Evolutionary conservation across 805 yeast species (phyloP).

Genomic region (Ogataea kodamae): DNA sequence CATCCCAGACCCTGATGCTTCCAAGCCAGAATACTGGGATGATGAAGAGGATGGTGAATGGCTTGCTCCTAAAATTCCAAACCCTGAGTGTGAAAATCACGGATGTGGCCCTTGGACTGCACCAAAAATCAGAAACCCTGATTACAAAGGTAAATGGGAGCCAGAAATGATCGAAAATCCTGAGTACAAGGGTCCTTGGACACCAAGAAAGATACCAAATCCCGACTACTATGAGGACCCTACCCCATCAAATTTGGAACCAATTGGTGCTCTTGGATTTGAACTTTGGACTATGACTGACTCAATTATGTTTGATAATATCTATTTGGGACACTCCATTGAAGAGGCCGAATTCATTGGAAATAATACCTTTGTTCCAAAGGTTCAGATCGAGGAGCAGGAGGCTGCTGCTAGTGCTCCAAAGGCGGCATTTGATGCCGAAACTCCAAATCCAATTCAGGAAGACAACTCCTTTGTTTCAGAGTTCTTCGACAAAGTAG

Average conservation of each 20-base stretch:
- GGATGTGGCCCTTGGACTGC: constrained; percentile 86
- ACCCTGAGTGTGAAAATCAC: constrained; percentile 65
- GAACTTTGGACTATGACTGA: constrained; percentile 87
- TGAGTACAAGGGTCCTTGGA: constrained; percentile 75
- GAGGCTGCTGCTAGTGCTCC: constrained; percentile 41
- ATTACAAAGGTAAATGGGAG: constrained; percentile 74
- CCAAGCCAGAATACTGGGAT: constrained; percentile 77
- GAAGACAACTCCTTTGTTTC: constrained; percentile 19
- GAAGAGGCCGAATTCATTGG: constrained; percentile 82
- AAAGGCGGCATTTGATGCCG: constrained; percentile 39
- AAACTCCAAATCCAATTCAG: constrained; percentile 28
- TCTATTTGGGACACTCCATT: constrained; percentile 82
- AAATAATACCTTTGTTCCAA: constrained; percentile 63
- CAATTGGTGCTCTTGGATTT: constrained; percentile 79
- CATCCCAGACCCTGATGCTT: constrained; percentile 66
- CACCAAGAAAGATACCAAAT: constrained; percentile 60
- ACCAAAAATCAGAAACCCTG: constrained; percentile 63
- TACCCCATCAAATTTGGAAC: constrained; percentile 57
- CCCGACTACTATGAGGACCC: constrained; percentile 63
- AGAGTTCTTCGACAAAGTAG: constrained; percentile 19
- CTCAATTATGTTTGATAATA: constrained; percentile 73
- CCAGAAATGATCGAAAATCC: constrained; percentile 73
- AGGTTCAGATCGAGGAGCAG: constrained; percentile 47
- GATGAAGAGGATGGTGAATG: constrained; percentile 89
- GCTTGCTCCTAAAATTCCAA: constrained; percentile 64